Evolutionary conservation across 1,284 basidiomycete genomes (phyloP).

Genomic region (Pyrrhoderma noxium): DNA sequence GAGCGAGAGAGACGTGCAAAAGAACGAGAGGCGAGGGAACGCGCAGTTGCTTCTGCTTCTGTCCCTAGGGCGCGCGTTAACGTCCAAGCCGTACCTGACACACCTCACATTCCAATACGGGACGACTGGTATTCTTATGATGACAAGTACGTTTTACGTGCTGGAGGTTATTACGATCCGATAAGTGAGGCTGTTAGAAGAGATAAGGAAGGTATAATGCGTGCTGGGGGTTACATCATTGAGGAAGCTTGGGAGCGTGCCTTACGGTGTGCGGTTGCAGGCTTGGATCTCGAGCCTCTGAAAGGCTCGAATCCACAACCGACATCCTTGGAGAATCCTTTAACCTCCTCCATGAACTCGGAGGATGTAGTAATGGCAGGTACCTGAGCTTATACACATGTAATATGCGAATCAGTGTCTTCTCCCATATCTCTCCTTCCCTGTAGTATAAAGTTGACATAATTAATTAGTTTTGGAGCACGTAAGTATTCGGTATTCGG

Average conservation of each 20-base stretch:
- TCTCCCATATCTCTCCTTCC: no score
- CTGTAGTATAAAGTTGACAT: no score
- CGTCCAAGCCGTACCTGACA: slow-evolving; percentile 57
- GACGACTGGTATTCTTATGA: slow-evolving; percentile 73
- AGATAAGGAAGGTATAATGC: slow-evolving; percentile 74
- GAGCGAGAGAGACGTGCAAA: not conserved
- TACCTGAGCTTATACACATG: slow-evolving; percentile 2
- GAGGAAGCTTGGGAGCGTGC: slow-evolving; percentile 86
- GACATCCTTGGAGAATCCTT: not conserved
- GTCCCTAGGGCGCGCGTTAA: slow-evolving; percentile 43
- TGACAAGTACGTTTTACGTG: slow-evolving; percentile 50
- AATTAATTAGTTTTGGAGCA: no score
- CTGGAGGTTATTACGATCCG: slow-evolving; percentile 56
- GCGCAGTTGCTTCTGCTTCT: slow-evolving; percentile 34
- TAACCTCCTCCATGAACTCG: not conserved
- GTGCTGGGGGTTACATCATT: slow-evolving; percentile 77
- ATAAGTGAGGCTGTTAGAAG: slow-evolving; percentile 67
- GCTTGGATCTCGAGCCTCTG: slow-evolving; percentile 49
- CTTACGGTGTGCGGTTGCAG: slow-evolving; percentile 68
- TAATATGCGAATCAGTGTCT: slow-evolving; percentile 1
- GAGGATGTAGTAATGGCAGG: slow-evolving; percentile 15
- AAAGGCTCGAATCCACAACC: slow-evolving; percentile 4
- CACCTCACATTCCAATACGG: slow-evolving; percentile 67
- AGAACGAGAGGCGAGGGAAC: slow-evolving; percentile 30
- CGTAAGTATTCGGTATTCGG: no score